phyloP scores from a whole-genome alignment of 2,329 filamentous ascomycete species.

The Elsinoe fawcettii region DNA sequence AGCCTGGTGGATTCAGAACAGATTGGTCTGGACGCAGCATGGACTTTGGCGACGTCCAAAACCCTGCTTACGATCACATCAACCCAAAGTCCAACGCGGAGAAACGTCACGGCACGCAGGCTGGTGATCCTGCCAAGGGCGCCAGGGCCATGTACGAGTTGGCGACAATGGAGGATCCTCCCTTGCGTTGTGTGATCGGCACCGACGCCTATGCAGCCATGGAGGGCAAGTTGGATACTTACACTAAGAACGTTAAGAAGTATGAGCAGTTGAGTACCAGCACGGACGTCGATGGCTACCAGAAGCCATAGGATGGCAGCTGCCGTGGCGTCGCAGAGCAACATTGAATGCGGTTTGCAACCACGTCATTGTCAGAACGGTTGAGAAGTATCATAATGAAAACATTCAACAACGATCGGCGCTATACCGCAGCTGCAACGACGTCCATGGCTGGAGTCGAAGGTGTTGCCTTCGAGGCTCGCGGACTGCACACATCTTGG shows the following conservation, averaged over 20 bases:
- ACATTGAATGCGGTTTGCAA: too few relatives aligned
- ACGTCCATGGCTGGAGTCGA: neutral
- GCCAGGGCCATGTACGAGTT: constrained; percentile 46
- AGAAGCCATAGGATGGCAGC: constrained; percentile 15
- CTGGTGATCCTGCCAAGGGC: constrained; percentile 45
- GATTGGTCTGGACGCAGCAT: constrained; percentile 42
- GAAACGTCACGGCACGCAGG: constrained; percentile 37
- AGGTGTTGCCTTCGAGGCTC: neutral
- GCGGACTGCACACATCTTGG: neutral
- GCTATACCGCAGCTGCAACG: neutral
- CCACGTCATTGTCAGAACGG: neutral
- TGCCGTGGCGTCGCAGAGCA: too few relatives aligned
- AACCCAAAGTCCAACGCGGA: constrained; percentile 36
- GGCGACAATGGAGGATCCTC: constrained; percentile 45
- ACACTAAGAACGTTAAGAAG: constrained; percentile 41
- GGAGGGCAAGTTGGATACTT: constrained; percentile 44
- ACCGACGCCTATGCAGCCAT: constrained; percentile 46
- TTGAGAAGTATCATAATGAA: neutral
- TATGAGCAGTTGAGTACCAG: constrained; percentile 45
- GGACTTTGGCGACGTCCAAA: constrained; percentile 39
- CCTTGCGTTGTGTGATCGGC: constrained; percentile 46
- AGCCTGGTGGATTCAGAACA: constrained; percentile 41
- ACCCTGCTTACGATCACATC: constrained; percentile 43
- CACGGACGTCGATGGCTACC: constrained; percentile 39
- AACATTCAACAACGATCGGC: neutral